Evolutionary conservation across 495 filamentous ascomycete genomes (phyloP).

Genomic region (Aspergillus ellipticus): DNA sequence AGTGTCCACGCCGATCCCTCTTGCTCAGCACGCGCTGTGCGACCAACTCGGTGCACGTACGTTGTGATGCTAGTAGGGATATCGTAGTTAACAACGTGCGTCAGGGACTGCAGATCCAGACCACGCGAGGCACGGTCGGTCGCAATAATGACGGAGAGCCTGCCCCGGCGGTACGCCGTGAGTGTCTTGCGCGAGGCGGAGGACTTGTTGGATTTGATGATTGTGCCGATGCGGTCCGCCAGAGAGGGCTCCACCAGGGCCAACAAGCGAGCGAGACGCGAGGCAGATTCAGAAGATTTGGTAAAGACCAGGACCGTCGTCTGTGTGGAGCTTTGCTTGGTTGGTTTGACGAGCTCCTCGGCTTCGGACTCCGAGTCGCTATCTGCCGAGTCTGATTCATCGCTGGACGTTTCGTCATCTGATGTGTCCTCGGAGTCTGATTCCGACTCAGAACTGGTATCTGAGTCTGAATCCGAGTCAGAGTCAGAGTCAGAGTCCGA

Average conservation of each 20-base stretch:
- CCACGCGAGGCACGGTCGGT: constrained; percentile 91
- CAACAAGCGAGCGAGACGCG: constrained; percentile 76
- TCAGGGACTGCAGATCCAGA: constrained; percentile 76
- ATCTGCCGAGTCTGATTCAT: constrained; percentile 10
- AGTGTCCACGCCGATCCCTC: constrained; percentile 79
- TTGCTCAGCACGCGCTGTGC: constrained; percentile 81
- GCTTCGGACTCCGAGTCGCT: constrained; percentile 18
- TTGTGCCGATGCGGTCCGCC: constrained; percentile 55
- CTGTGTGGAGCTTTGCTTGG: background rate
- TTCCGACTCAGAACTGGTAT: constrained; percentile 5
- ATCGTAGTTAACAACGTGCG: constrained; percentile 93
- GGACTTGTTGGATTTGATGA: constrained; percentile 70
- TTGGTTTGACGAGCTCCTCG: background rate
- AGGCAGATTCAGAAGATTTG: constrained; percentile 78
- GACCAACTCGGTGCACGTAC: constrained; percentile 90
- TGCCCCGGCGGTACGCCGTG: constrained; percentile 56
- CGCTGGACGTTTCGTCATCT: background rate
- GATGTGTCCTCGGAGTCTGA: constrained; percentile 18
- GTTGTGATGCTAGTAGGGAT: constrained; percentile 72
- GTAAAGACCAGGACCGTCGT: constrained; percentile 74
- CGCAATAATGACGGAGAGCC: constrained; percentile 73
- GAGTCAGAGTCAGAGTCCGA: constrained; percentile 26
- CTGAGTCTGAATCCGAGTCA: constrained; percentile 5
- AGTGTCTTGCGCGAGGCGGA: constrained; percentile 61
- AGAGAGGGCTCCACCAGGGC: constrained; percentile 59